Evolutionary conservation across 2,329 filamentous ascomycete genomes (phyloP), one percentile per base, ranked within the genome.

Genomic region (Phaeosphaeria sp.): DNA sequence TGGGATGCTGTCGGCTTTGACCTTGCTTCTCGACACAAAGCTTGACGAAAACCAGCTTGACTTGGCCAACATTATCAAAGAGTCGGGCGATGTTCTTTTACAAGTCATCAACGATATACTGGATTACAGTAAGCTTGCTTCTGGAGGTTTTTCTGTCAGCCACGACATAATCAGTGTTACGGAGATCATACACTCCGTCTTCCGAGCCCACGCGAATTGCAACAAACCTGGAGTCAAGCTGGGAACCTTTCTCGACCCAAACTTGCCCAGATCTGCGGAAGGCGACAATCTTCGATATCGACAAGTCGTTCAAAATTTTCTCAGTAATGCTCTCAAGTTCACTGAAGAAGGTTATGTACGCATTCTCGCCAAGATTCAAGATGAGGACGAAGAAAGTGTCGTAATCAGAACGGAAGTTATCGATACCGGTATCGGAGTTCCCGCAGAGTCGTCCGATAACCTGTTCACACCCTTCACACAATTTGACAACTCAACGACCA

Each of bases 41-140:
- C 73, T 89, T n/a, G 79, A 79, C 6, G 70, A 79, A 1, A 80
- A 85, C 43, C 86, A 89, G 69, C 79, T 80, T 21, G 86, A 89
- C 55, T 83, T 83, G 43, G 81, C 84, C 1, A 78, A 79, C 42
- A 84, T 88, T 46, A 85, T 89, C 53, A 81, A 86, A 61, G 85
- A 87, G 55, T 88, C 86, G 0, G 86, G 84, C 1, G 80, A 83
- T 20, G 78, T 87, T 2, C 77, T 89, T 21, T 74, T 89, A 18
- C 83, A 85, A 60, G 82, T 89, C 49, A 88, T 89, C 69, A 88
- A 89, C 65, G 85, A 88, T 59, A 87, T 89, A 46, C 79, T 89
- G n/a, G 87, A 89, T 73, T 89, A 87, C 66, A 88, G 86, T 9
- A 89, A 88, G 63, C 78, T 88, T 6, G 82, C 84, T 0, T 85